These are phyloP conservation scores for Clonostachys byssicola DNA, from an alignment of 2,329 filamentous ascomycete genomes.

Conservation along the genomic window DNA sequence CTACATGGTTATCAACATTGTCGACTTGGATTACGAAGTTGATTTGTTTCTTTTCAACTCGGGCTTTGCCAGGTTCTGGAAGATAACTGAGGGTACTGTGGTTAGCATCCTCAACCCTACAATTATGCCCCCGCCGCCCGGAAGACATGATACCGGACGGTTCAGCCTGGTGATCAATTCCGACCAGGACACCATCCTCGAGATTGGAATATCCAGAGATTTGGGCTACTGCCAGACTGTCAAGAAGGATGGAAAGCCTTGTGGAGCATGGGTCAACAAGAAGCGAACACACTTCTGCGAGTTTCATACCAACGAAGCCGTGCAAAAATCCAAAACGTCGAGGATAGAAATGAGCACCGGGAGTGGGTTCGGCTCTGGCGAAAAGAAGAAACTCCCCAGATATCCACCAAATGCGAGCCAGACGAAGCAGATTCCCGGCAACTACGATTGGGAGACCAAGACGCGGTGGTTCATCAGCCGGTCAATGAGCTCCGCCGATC, in stretches of 20 bases:
- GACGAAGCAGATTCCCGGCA: constrained; percentile 7
- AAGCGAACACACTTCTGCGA: constrained; percentile 89
- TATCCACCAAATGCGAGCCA: constrained; percentile 1
- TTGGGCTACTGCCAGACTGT: constrained; percentile 83
- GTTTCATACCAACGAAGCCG: constrained; percentile 80
- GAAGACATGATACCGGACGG: constrained; percentile 70
- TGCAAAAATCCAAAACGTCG: constrained; percentile 61
- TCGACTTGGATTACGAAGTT: constrained; percentile 85
- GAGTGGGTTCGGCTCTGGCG: constrained; percentile 7
- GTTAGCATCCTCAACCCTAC: constrained; percentile 88
- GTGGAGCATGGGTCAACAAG: constrained; percentile 81
- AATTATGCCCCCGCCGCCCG: constrained; percentile 81
- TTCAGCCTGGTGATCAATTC: constrained; percentile 85
- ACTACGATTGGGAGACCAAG: constrained; percentile 56
- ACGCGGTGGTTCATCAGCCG: constrained; percentile 50
- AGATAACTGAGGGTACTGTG: constrained; percentile 85
- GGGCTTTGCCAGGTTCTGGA: constrained; percentile 91
- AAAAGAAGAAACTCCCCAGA: constrained; percentile 7
- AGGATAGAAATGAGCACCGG: constrained; percentile 72
- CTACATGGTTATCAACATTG: constrained; percentile 88
- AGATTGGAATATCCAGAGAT: constrained; percentile 81
- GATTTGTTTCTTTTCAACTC: constrained; percentile 90
- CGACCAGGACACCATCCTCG: constrained; percentile 83
- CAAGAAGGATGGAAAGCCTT: constrained; percentile 79
- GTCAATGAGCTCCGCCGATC: constrained; percentile 48